Base-by-base conservation (phyloP, 352 stramenopile species). In the Phytophthora pistaciae region DNA sequence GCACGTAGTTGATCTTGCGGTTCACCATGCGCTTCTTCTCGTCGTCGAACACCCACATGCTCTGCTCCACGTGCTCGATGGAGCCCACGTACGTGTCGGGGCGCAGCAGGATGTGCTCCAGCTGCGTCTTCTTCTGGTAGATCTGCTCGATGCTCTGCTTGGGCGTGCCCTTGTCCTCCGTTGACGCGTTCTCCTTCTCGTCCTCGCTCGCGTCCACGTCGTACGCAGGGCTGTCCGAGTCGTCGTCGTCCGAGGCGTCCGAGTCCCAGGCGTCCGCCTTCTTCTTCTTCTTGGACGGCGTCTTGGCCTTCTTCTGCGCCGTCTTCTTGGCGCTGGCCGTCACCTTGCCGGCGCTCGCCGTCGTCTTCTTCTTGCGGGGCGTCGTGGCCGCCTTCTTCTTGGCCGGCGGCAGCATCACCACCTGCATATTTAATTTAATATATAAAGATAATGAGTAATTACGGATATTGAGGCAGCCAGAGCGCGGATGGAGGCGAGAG, bases 11-110 rank as follows among this genome's bases (percentile, higher is more conserved):
- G 73, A 99, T 97, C 63, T 98, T 94, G 50, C 90, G 89, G 66
- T 96, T 79, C 10, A 96, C 86, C 84, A 99, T 99, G 25, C 89
- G 87, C 64, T 98, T 91, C n/a, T 66, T 87, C 6, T 88, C 82
- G 14, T 91, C 83, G 72, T 98, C 94, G 59, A 98, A 96, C 3
- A 99, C 92, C 83, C 91, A 99, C 84, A 98, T 94, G 38, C 57
- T 88, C 64, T 98, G 93, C 60, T 93, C 97, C 48, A 98, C 77
- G 49, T 91, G 89, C 74, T 99, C 96, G 58, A 98, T 98, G 2
- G 95, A 98, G 10, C 98, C 98, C 66, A 99, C 93, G 71, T 99
- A 99, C 52, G 98, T 99, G 72, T 99, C 96, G 3, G 98, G 97
- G 64, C 97, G 95, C 57, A 99, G 87, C 57, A 99, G 75, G 65